Conservation (phyloP, 768 basidiomycete species). For the Suillus lakei region DNA sequence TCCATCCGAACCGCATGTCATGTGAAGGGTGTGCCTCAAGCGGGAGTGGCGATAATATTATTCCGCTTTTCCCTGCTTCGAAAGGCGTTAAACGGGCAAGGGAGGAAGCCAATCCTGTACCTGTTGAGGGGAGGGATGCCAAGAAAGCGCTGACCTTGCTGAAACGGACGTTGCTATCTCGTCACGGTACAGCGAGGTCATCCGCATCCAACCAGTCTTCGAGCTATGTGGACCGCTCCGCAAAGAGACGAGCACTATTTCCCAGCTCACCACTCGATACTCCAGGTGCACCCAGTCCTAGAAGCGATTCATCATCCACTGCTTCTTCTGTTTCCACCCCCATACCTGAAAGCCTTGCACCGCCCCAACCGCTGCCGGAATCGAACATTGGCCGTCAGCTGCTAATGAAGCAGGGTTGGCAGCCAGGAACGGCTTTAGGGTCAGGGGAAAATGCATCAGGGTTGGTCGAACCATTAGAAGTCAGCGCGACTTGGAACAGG, state of each 20-base stretch:
- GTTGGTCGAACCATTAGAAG: slow-evolving; percentile 62
- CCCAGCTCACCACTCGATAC: slow-evolving; percentile 56
- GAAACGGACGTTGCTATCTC: slow-evolving; percentile 64
- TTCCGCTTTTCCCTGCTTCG: slow-evolving; percentile 53
- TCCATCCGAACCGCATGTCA: slow-evolving; percentile 64
- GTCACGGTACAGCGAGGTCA: slow-evolving; percentile 37
- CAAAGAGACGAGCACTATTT: slow-evolving; percentile 65
- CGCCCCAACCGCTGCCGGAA: slow-evolving; percentile 53
- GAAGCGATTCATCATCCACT: slow-evolving; percentile 26
- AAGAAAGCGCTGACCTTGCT: slow-evolving; percentile 71
- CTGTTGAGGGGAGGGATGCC: slow-evolving; percentile 46
- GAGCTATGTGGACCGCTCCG: slow-evolving; percentile 70
- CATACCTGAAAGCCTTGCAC: slow-evolving; percentile 36
- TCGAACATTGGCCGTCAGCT: slow-evolving; percentile 72
- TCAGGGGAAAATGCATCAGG: slow-evolving; percentile 26
- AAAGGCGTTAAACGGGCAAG: slow-evolving; percentile 26
- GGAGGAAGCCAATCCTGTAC: slow-evolving; percentile 15
- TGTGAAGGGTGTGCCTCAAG: slow-evolving; percentile 64
- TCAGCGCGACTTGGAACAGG: slow-evolving; percentile 46
- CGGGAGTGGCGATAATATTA: slow-evolving; percentile 47
- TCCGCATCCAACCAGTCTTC: slow-evolving; percentile 19
- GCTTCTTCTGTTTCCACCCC: slow-evolving; percentile 14
- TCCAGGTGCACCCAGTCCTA: slow-evolving; percentile 47
- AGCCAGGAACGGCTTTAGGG: slow-evolving; percentile 57
- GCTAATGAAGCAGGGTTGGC: slow-evolving; percentile 78